These are phyloP conservation scores for Mucor indicus DNA, from an alignment of 371 early-diverging fungal species.

Conservation along the genomic window DNA sequence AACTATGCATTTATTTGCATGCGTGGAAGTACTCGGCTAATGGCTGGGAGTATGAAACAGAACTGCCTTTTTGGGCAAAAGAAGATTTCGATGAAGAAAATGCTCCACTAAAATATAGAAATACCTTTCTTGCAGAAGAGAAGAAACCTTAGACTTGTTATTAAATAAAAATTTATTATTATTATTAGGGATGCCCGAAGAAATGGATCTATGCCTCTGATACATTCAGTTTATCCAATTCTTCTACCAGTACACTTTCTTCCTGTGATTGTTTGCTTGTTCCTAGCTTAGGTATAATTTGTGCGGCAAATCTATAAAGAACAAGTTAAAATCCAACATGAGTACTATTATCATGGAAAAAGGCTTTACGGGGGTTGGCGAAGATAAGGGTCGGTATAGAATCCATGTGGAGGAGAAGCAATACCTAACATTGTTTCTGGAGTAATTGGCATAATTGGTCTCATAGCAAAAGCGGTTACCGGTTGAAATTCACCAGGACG, in stretches of 20 bases:
- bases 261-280: not conserved
- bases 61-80: constrained; percentile 78
- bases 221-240: constrained; percentile 9
- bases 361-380: constrained; percentile 13
- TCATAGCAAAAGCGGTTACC: constrained; percentile 23
- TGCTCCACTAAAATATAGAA: constrained; percentile 14
- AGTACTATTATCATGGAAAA: not conserved
- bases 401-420: constrained; percentile 16
- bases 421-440: constrained; percentile 50
- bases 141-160: no score
- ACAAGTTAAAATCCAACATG: no score
- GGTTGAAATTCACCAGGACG: constrained; percentile 35
- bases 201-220: no score
- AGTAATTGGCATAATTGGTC: constrained; percentile 46
- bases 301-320: constrained; percentile 11
- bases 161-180: no score
- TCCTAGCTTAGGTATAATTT: constrained; percentile 1
- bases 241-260: constrained; percentile 6
- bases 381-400: constrained; percentile 17
- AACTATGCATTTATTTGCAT: constrained; percentile 84
- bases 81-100: constrained; percentile 23
- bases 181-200: no score
- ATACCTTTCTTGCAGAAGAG: not conserved
- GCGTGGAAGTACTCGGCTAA: constrained; percentile 72
- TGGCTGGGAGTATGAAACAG: constrained; percentile 75